phyloP scores from a whole-genome alignment of 306 rosid genomes.

The Fagus crenata region DNA sequence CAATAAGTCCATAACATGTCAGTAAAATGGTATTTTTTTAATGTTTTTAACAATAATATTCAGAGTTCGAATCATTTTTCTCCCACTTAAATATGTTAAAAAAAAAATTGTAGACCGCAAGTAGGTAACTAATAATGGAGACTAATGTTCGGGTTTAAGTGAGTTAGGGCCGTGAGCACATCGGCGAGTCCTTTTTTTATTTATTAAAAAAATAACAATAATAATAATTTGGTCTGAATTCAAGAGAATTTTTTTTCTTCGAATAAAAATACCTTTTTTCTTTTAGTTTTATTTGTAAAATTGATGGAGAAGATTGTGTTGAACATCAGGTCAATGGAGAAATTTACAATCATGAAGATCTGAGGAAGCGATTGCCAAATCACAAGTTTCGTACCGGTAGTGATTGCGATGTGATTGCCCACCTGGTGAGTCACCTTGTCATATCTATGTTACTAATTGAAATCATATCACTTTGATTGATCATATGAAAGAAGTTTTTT shows the following conservation, averaged over 20 bases:
- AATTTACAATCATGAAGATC: slow-evolving; percentile 87
- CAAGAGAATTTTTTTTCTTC: background rate
- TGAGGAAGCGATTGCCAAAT: slow-evolving; percentile 64
- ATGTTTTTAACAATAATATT: too few relatives aligned
- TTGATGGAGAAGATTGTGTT: slow-evolving; percentile 15
- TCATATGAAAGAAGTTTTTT: background rate
- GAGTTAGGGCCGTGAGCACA: too few relatives aligned
- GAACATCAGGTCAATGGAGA: slow-evolving; percentile 81
- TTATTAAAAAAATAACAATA: too few relatives aligned
- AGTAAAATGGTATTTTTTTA: too few relatives aligned
- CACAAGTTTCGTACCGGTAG: slow-evolving; percentile 86
- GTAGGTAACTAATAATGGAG: too few relatives aligned
- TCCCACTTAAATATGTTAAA: too few relatives aligned
- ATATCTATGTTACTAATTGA: background rate
- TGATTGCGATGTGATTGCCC: slow-evolving; percentile 96
- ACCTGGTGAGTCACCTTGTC: slow-evolving; percentile 53
- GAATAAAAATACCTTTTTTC: background rate
- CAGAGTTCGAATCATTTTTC: too few relatives aligned
- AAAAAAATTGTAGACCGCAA: too few relatives aligned
- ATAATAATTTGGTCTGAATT: background rate
- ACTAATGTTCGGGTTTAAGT: too few relatives aligned
- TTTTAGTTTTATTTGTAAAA: background rate
- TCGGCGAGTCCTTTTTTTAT: too few relatives aligned
- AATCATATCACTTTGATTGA: background rate
- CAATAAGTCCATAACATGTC: too few relatives aligned